phyloP scores from a whole-genome alignment of 176 grass and related monocot genomes.

The Carex kokanica region DNA sequence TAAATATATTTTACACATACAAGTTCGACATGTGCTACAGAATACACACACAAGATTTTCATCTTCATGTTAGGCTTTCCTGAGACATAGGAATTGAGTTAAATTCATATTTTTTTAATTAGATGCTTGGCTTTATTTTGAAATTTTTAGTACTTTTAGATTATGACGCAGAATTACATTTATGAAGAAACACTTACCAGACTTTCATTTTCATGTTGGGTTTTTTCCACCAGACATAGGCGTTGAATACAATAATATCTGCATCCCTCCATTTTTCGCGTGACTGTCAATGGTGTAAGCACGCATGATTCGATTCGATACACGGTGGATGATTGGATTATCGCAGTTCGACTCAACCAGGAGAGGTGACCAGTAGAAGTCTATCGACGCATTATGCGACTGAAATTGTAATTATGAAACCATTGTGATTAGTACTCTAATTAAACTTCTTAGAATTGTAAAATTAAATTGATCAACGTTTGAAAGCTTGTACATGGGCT shows the following conservation, averaged over 20 bases:
- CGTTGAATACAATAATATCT: constrained; percentile 83
- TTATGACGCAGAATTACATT: constrained; percentile 2
- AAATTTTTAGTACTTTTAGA: neutral
- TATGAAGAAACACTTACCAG: constrained; percentile 46
- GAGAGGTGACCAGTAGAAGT: constrained; percentile 93
- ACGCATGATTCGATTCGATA: constrained; percentile 68
- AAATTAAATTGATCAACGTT: neutral
- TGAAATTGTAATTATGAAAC: constrained; percentile 32
- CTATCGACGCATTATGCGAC: constrained; percentile 77
- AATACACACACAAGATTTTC: constrained; percentile 10
- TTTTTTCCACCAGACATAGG: constrained; percentile 97
- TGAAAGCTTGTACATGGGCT: neutral
- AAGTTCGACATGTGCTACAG: neutral
- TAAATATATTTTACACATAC: too few relatives aligned
- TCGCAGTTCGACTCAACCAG: constrained; percentile 87
- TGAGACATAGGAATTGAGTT: constrained; percentile 9
- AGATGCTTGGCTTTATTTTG: neutral
- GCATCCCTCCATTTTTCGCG: constrained; percentile 61
- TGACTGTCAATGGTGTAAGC: constrained; percentile 61
- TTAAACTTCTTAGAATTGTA: neutral
- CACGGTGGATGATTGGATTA: constrained; percentile 64
- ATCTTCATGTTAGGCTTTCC: constrained; percentile 19
- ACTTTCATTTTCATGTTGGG: constrained; percentile 83
- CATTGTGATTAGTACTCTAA: neutral
- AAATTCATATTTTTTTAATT: constrained; percentile 10